phyloP scores from a whole-genome alignment of 257 asterid genomes.

The Fraxinus pennsylvanica region DNA sequence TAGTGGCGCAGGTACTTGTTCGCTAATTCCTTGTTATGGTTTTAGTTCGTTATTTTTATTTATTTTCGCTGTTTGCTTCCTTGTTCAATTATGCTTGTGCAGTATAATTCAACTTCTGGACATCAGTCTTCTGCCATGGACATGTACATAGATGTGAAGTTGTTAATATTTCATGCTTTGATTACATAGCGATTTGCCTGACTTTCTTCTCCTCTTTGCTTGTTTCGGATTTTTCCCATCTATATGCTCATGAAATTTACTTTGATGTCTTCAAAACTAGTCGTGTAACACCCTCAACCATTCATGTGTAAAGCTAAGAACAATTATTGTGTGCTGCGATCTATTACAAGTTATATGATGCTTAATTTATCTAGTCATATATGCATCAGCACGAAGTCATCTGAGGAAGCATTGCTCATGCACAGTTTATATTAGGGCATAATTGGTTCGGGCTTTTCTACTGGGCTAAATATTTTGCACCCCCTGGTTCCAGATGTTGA shows the following conservation, averaged over 20 bases:
- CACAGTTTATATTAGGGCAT: conserved; percentile 1
- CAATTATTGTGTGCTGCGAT: neutral
- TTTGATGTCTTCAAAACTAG: neutral
- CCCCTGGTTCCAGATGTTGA: conserved; percentile 51
- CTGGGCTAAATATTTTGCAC: conserved; percentile 1
- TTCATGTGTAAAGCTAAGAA: neutral
- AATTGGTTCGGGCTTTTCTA: conserved; percentile 4
- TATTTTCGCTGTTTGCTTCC: conserved; percentile 6
- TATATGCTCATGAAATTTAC: neutral
- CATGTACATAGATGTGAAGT: conserved; percentile 14
- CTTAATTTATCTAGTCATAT: neutral
- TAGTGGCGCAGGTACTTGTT: conserved; percentile 43
- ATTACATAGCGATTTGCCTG: neutral
- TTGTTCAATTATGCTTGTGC: conserved; percentile 12
- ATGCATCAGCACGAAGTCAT: conserved; percentile 16
- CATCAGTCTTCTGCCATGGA: conserved; percentile 9
- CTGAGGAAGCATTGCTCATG: conserved; percentile 3
- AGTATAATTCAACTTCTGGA: neutral
- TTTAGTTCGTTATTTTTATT: conserved; percentile 3
- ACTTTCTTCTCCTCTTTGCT: neutral
- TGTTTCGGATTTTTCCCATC: neutral
- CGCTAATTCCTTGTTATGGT: neutral
- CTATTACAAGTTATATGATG: conserved; percentile 2
- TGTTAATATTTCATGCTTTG: conserved; percentile 13
- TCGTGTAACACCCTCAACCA: neutral